Evolutionary conservation across 2,329 filamentous ascomycete species (phyloP).

Genomic region (Aureobasidium sp.): DNA sequence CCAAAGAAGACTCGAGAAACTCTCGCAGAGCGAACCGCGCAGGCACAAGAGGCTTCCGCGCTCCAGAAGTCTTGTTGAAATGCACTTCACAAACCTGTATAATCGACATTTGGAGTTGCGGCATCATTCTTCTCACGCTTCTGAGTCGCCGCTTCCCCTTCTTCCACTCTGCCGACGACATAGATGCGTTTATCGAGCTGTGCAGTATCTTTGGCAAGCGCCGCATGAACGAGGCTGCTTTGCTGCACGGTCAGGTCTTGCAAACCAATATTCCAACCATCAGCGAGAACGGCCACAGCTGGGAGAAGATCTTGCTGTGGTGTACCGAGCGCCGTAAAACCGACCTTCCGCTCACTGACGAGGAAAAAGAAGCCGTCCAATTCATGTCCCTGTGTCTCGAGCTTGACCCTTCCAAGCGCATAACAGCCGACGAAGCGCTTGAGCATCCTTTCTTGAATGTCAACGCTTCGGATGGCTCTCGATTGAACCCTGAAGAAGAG

Average conservation of each 20-base stretch:
- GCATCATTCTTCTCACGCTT: constrained; percentile 94
- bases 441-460: constrained; percentile 55
- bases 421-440: constrained; percentile 68
- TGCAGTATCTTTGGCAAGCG: constrained; percentile 85
- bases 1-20: constrained; percentile 80
- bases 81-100: constrained; percentile 88
- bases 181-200: constrained; percentile 96
- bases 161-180: constrained; percentile 97
- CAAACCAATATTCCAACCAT: constrained; percentile 91
- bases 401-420: constrained; percentile 64
- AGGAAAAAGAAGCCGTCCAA: constrained; percentile 65
- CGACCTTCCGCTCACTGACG: constrained; percentile 48
- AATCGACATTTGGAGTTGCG: constrained; percentile 95
- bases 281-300: constrained; percentile 72
- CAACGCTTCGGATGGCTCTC: background rate
- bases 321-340: constrained; percentile 67
- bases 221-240: constrained; percentile 74
- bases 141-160: constrained; percentile 90
- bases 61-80: constrained; percentile 93
- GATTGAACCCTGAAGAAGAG: background rate
- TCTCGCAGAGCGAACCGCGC: constrained; percentile 89
- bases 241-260: constrained; percentile 84
- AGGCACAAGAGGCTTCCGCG: constrained; percentile 90
- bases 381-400: constrained; percentile 70
- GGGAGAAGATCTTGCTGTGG: constrained; percentile 95